A percentile compares a stretch with the other conserved stretches of the same genome.
phyloP scores from a whole-genome alignment of 2,329 filamentous ascomycete genomes.

The Fusarium irregulare region DNA sequence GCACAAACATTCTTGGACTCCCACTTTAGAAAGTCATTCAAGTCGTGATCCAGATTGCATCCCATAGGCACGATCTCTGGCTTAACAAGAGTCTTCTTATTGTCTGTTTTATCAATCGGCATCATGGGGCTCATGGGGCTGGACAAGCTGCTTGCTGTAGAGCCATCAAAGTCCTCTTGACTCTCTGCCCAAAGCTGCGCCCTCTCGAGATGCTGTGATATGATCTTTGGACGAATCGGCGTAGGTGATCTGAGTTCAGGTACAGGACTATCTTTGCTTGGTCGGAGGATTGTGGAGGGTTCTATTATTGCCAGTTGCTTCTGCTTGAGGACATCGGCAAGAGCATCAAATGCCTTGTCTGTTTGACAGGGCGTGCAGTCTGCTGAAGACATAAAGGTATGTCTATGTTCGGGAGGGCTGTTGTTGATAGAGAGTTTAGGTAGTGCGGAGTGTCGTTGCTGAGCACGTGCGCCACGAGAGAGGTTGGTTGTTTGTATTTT shows the following conservation, averaged over 20 bases:
- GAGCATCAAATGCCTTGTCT: constrained; percentile 18
- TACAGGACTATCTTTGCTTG: background rate
- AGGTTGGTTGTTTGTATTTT: constrained; percentile 18
- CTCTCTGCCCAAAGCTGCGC: constrained; percentile 13
- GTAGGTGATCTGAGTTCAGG: constrained; percentile 14
- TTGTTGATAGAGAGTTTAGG: background rate
- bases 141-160: background rate
- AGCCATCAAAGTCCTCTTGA: constrained; percentile 1
- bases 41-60: constrained; percentile 16
- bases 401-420: background rate
- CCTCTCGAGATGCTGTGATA: constrained; percentile 13
- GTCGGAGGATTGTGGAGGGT: background rate
- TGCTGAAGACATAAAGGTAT: background rate
- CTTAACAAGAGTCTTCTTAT: background rate
- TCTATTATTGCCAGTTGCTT: background rate
- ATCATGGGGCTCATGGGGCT: constrained; percentile 12
- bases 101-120: background rate
- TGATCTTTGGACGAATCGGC: constrained; percentile 11
- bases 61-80: constrained; percentile 5
- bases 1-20: constrained; percentile 21
- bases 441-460: constrained; percentile 1
- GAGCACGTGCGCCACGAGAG: background rate
- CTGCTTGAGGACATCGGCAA: background rate
- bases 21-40: constrained; percentile 21
- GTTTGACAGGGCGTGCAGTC: constrained; percentile 6